These are phyloP conservation scores for Moesziomyces aphidis DNA, from an alignment of 1,284 basidiomycete species.

Conservation along the genomic window DNA sequence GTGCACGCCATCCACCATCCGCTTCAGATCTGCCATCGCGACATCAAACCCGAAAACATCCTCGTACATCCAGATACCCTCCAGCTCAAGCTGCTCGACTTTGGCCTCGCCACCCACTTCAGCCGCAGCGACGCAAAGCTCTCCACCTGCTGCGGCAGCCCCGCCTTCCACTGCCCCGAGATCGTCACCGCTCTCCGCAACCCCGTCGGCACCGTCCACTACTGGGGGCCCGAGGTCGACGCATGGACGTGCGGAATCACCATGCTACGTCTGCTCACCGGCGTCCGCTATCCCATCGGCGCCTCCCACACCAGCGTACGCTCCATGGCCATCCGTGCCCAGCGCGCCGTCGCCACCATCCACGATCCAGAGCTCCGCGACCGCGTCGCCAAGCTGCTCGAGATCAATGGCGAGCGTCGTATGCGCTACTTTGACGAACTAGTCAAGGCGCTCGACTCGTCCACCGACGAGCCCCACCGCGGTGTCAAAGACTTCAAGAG, in stretches of 20 bases:
- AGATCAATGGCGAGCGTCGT: slow-evolving; percentile 70
- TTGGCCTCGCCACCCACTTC: slow-evolving; percentile 73
- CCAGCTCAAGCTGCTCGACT: slow-evolving; percentile 71
- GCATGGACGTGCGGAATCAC: slow-evolving; percentile 74
- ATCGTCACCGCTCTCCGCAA: slow-evolving; percentile 71
- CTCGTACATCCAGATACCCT: slow-evolving; percentile 69
- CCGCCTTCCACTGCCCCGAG: slow-evolving; percentile 72
- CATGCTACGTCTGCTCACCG: slow-evolving; percentile 71
- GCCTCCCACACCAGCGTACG: slow-evolving; percentile 70
- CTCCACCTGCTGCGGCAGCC: slow-evolving; percentile 73
- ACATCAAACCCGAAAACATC: slow-evolving; percentile 72
- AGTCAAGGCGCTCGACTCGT: slow-evolving; percentile 41
- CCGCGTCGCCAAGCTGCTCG: slow-evolving; percentile 70
- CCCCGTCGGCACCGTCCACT: slow-evolving; percentile 70
- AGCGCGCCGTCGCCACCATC: slow-evolving; percentile 70
- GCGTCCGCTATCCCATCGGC: slow-evolving; percentile 72
- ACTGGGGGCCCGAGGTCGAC: slow-evolving; percentile 72
- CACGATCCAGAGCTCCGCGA: slow-evolving; percentile 68
- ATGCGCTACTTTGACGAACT: slow-evolving; percentile 70
- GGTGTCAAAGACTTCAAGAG: slow-evolving; percentile 70
- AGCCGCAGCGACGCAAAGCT: slow-evolving; percentile 72
- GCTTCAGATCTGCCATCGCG: slow-evolving; percentile 72
- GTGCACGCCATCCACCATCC: slow-evolving; percentile 71
- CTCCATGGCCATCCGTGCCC: slow-evolving; percentile 70
- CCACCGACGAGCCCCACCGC: slow-evolving; percentile 34